Evolutionary conservation across 768 basidiomycete genomes (phyloP), one percentile per base, ranked within the genome.

Genomic region (Leccinum disarticulatum): DNA sequence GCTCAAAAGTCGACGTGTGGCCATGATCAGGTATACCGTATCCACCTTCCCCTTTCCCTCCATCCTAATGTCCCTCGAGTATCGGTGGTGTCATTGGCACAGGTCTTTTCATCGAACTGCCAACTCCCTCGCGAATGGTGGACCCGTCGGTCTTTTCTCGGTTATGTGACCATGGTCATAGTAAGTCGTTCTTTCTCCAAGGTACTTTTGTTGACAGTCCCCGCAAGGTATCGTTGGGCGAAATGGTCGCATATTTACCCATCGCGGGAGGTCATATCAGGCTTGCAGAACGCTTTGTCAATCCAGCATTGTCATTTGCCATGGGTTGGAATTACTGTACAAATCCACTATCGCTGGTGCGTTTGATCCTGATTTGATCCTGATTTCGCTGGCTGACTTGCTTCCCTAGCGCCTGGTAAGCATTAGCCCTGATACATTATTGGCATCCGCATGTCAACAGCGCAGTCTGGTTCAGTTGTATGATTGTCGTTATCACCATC

Each of bases 401-500:
- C 28, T 5, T 43, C 9, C 14, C 11, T 15, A 73, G 68, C 70
- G 38, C 66, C 72, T 28, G 60, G 73, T 73, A 33, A 62, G 53
- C 5, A 41, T 13, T 28, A 28, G 27, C n/a, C 25, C 25, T 22
- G 25, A 84, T 96, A 64, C 77, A 87, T 47, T 92, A 81, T 64
- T 94, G 27, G 27, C 27, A 28, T 6, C 27, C 27, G 27, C 27
- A 28, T 28, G 27, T 28, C 27, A 28, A 28, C 27, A 25, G 4
- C 27, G 27, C 27, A 28, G 27, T 28, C 27, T 28, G 27, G 27
- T 28, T 28, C 27, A 28, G 91, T 36, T 91, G 86, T 56, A 75
- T 95, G 67, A 66, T 90, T 38, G 85, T 96, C 30, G 87, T 90
- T 43, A 70, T 95, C 48, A 76, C 76, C 33, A 94, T 93, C 73